Evolutionary conservation across 2,329 filamentous ascomycete genomes (phyloP).

Genomic region (Dactylellina parvicollis): DNA sequence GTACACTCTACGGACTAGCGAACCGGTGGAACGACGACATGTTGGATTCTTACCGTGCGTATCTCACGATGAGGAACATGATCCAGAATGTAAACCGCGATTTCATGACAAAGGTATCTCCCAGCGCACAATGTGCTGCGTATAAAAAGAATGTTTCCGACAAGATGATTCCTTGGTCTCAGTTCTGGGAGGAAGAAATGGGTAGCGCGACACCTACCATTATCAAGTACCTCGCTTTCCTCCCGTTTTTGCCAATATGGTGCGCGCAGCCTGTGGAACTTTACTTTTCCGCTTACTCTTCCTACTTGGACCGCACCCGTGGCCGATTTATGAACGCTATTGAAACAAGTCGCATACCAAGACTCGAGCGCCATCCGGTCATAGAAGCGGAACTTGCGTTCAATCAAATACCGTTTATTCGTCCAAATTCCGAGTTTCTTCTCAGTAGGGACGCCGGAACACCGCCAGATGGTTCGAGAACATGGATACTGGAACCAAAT

Average conservation of each 20-base stretch:
- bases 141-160: background rate
- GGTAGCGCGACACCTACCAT: slow-evolving; percentile 17
- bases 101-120: background rate
- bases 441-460: slow-evolving; percentile 9
- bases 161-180: background rate
- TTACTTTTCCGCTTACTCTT: slow-evolving; percentile 8
- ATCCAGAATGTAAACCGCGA: slow-evolving; percentile 1
- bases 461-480: slow-evolving; percentile 13
- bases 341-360: background rate
- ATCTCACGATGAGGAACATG: background rate
- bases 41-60: background rate
- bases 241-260: slow-evolving; percentile 26
- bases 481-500: slow-evolving; percentile 16
- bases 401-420: slow-evolving; percentile 10
- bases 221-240: slow-evolving; percentile 29
- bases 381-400: slow-evolving; percentile 11
- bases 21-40: slow-evolving; percentile 5
- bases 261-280: slow-evolving; percentile 8
- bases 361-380: background rate
- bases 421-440: background rate
- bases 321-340: background rate
- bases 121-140: slow-evolving; percentile 4
- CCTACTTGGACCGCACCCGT: background rate
- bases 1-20: background rate
- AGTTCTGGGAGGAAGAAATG: slow-evolving; percentile 5